Evolutionary conservation across 495 filamentous ascomycete species (phyloP), one percentile per base, ranked within the genome.

Genomic region (Penicillium mononematosum): DNA sequence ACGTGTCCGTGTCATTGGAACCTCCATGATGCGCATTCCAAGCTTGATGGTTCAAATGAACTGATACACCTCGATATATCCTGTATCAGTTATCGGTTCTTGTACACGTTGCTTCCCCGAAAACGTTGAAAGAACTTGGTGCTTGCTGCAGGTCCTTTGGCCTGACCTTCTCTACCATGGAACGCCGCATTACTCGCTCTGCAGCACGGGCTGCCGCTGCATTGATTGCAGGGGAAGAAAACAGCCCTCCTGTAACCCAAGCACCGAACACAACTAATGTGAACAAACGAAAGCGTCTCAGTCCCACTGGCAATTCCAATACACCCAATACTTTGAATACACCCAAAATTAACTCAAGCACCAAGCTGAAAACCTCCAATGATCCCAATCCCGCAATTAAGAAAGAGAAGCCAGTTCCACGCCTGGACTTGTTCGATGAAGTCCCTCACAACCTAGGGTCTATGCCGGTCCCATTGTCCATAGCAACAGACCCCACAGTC

Each of bases 391-490:
- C 9, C 8, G 9, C 32, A 19, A n/a, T 54, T 24, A 70, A 61
- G 47, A 61, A 66, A 20, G 50, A 53, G 16, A 71, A 70, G 39
- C 64, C 47, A 51, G 25, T 44, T 31, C 16, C 39, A 17, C 25
- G 43, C 16, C 66, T 49, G 50, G 38, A 47, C 38, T 24, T 45
- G 20, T 41, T 56, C 16, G 54, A 70, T 53, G 72, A 75, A 55
- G 72, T 80, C n/a, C 76, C 76, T 27, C 76, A 80, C 53, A 78
- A 78, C 25, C 65, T 78, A 29, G 76, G 75, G 22, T 58, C 58
- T 20, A 16, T 51, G 19, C 24, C 53, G 12, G 19, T 8, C 19
- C 16, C 47, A 10, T 22, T 52, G 17, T 20, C 27, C 32, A 4
- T 32, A 36, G 52, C 45, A 22, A 38, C 14, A 6, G 20, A 32